Percentiles rank a stretch among this genome's conserved stretches.
These are phyloP conservation scores for Neoboletus magnificus DNA, from an alignment of 768 basidiomycete genomes.

Conservation along the genomic window DNA sequence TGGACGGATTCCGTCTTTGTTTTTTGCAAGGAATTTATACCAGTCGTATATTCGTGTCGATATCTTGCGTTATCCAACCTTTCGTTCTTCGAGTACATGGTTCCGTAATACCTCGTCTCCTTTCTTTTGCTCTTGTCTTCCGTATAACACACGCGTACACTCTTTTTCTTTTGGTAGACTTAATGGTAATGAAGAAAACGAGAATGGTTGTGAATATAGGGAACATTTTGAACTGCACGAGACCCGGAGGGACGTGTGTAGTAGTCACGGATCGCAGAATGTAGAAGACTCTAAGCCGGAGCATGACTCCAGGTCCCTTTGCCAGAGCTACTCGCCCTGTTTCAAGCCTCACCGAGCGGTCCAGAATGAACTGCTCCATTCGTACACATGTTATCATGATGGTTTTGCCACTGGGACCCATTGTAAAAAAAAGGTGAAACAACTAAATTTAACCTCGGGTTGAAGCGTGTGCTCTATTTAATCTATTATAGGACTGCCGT, in stretches of 20 bases:
- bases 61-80: neutral
- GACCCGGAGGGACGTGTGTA: too few relatives aligned
- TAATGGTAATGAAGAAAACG: slow-evolving; percentile 5
- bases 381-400: too few relatives aligned
- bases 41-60: slow-evolving; percentile 7
- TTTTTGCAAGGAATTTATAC: slow-evolving; percentile 19
- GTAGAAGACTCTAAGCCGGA: too few relatives aligned
- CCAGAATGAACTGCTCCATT: too few relatives aligned
- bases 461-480: too few relatives aligned
- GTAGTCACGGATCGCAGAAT: neutral
- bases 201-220: neutral
- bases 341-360: too few relatives aligned
- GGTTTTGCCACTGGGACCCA: too few relatives aligned
- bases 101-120: neutral
- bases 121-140: neutral
- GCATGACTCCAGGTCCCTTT: too few relatives aligned
- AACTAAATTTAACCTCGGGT: too few relatives aligned
- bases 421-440: too few relatives aligned
- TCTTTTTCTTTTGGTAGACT: slow-evolving; percentile 3
- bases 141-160: slow-evolving; percentile 1
- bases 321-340: too few relatives aligned
- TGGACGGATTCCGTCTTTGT: neutral
- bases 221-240: neutral
- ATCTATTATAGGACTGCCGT: too few relatives aligned
- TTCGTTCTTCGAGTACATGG: neutral